These are phyloP conservation scores for Carex scoparia DNA, from an alignment of 176 grass and related monocot genomes.

Conservation along the genomic window DNA sequence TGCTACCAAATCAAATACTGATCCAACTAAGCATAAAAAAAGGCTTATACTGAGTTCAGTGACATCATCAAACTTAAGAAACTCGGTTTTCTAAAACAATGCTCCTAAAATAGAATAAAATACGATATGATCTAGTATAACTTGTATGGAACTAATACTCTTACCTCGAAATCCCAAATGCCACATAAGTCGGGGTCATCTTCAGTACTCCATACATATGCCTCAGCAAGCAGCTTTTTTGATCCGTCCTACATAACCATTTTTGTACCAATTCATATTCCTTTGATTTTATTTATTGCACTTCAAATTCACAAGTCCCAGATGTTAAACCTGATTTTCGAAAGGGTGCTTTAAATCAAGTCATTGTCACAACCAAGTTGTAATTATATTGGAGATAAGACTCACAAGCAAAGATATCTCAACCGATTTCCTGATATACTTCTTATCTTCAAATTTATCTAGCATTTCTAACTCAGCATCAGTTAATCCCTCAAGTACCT, in stretches of 20 bases:
- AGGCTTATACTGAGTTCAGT: not conserved
- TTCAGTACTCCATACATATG: constrained; percentile 59
- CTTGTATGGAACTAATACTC: not conserved
- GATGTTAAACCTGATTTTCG: too few species aligned
- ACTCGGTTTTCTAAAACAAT: not conserved
- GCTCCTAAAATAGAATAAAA: not conserved
- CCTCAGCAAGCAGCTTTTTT: constrained; percentile 36
- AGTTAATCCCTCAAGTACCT: constrained; percentile 56
- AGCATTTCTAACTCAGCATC: constrained; percentile 60
- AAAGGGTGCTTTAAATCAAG: too few species aligned
- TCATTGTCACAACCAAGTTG: not conserved
- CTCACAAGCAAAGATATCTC: constrained; percentile 59
- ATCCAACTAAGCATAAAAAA: not conserved
- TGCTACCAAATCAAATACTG: not conserved
- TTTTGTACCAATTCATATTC: not conserved
- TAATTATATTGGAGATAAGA: not conserved
- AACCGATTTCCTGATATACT: constrained; percentile 55
- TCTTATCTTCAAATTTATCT: constrained; percentile 73
- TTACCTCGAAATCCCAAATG: constrained; percentile 82
- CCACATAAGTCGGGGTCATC: constrained; percentile 60
- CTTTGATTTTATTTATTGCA: too few species aligned
- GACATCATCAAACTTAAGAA: not conserved
- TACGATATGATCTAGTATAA: not conserved
- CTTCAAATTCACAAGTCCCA: too few species aligned
- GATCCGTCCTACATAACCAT: constrained; percentile 37